Evolutionary conservation across 352 stramenopile species (phyloP).

Genomic region (Pythium apleroticum): DNA sequence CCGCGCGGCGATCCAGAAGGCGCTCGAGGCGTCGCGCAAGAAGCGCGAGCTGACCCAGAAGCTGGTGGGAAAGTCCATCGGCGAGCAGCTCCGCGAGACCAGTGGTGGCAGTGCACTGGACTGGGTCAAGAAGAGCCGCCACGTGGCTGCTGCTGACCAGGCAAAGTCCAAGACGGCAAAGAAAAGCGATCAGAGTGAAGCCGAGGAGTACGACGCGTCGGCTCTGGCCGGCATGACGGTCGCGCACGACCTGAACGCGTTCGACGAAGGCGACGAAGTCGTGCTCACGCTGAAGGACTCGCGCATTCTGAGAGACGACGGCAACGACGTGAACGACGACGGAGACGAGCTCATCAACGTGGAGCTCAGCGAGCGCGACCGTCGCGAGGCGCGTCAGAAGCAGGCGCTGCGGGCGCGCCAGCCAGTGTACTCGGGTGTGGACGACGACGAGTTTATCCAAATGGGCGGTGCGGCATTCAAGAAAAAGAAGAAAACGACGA

Average conservation of each 20-base stretch:
- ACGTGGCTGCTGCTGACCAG: slow-evolving; percentile 24
- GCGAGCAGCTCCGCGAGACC: slow-evolving; percentile 58
- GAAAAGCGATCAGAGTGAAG: not conserved
- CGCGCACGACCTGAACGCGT: slow-evolving; percentile 80
- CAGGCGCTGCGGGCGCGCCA: slow-evolving; percentile 46
- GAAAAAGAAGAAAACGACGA: slow-evolving; percentile 35
- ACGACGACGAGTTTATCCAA: slow-evolving; percentile 97
- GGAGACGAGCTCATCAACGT: slow-evolving; percentile 87
- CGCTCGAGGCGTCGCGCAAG: slow-evolving; percentile 61
- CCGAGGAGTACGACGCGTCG: slow-evolving; percentile 52
- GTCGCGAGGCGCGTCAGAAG: slow-evolving; percentile 41
- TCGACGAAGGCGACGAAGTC: slow-evolving; percentile 90
- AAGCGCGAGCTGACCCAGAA: slow-evolving; percentile 76
- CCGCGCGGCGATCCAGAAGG: slow-evolving; percentile 49
- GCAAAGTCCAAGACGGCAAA: not conserved
- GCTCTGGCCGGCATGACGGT: slow-evolving; percentile 91
- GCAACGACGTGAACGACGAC: slow-evolving; percentile 79
- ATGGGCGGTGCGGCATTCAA: slow-evolving; percentile 41
- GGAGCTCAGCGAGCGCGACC: slow-evolving; percentile 74
- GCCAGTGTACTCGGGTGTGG: slow-evolving; percentile 92
- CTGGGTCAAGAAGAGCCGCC: slow-evolving; percentile 72
- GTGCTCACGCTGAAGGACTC: slow-evolving; percentile 95
- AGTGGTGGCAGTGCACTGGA: slow-evolving; percentile 43
- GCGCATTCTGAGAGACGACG: slow-evolving; percentile 77
- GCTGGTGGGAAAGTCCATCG: slow-evolving; percentile 67